Evolutionary conservation across 2,329 filamentous ascomycete genomes (phyloP).

Genomic region (Botrytis tulipae): DNA sequence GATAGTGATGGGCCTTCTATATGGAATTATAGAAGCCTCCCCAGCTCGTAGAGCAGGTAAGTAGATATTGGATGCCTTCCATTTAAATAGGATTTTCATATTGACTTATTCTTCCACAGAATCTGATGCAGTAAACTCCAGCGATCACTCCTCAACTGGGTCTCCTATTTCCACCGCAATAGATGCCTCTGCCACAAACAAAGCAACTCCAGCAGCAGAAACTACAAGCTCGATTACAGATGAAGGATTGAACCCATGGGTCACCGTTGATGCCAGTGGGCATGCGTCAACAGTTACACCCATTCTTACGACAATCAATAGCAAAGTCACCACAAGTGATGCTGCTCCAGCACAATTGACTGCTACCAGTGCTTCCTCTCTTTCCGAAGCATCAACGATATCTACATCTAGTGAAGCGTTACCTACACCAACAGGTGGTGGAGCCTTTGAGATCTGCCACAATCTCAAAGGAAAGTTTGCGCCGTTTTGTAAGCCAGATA

Average conservation of each 20-base stretch:
- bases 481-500: slow-evolving; percentile 37
- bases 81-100: background rate
- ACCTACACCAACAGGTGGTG: slow-evolving; percentile 30
- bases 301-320: slow-evolving; percentile 29
- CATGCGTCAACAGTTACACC: slow-evolving; percentile 34
- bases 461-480: slow-evolving; percentile 33
- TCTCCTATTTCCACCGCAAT: background rate
- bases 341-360: slow-evolving; percentile 30
- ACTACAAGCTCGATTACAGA: slow-evolving; percentile 6
- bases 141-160: background rate
- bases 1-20: background rate
- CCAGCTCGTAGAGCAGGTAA: background rate
- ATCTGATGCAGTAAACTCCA: background rate
- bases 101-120: background rate
- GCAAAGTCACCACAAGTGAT: slow-evolving; percentile 31
- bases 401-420: slow-evolving; percentile 23
- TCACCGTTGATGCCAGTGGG: slow-evolving; percentile 34
- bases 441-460: slow-evolving; percentile 35
- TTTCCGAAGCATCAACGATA: slow-evolving; percentile 15
- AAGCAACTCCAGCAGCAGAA: background rate
- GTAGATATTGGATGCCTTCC: background rate
- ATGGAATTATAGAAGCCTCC: background rate
- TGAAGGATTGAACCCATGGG: slow-evolving; percentile 30
- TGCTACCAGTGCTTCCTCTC: slow-evolving; percentile 22
- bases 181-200: background rate